Conservation (phyloP, 75 land plant genomes). For the Sequoiadendron giganteum region DNA sequence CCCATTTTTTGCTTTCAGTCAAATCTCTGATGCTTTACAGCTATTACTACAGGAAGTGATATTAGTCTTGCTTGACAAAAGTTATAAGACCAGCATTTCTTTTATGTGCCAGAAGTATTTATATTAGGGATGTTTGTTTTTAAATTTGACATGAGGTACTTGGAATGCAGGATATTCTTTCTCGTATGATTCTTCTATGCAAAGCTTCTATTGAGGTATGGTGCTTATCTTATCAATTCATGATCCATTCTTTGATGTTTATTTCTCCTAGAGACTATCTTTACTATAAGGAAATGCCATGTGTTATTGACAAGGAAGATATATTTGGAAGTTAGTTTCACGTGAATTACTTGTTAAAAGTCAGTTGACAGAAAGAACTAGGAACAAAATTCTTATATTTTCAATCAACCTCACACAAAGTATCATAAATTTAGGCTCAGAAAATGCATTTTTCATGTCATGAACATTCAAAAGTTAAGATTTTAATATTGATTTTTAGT, state of each 20-base stretch:
- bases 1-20: background rate
- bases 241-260: background rate
- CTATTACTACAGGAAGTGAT: background rate
- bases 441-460: no score
- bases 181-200: conserved; percentile 88
- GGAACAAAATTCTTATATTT: no score
- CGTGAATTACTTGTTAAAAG: background rate
- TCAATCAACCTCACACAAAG: no score
- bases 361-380: no score
- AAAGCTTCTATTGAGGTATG: conserved; percentile 97
- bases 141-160: background rate
- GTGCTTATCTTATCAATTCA: background rate
- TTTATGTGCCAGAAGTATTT: background rate
- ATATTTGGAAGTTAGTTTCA: background rate
- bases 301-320: background rate
- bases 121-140: background rate
- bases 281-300: background rate
- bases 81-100: background rate
- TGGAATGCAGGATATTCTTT: conserved; percentile 77
- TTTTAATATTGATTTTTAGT: no score
- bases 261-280: background rate
- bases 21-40: background rate
- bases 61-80: background rate
- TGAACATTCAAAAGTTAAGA: no score
- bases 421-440: no score